Base-by-base conservation (phyloP, 1,284 basidiomycete species). In the Pterula multifida region DNA sequence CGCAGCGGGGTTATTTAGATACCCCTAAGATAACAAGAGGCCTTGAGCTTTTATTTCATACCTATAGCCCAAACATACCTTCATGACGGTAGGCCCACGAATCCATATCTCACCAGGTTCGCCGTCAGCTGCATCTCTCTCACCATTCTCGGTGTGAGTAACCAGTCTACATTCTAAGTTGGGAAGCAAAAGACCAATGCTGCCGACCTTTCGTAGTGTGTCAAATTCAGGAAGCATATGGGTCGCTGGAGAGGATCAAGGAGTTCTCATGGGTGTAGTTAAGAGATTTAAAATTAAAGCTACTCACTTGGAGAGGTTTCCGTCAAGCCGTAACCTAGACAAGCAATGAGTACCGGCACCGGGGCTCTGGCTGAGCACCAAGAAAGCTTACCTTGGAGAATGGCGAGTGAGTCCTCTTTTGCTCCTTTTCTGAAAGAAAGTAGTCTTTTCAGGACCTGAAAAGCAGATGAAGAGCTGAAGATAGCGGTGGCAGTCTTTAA, bases 81-180 rank as follows among this genome's bases (percentile, higher is more conserved):
- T 90, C 87, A 91, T 91, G 49, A 92, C 71, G 2, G 69, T 78
- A 0, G 85, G 83, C 0, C 90, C 89, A 48, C 79, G 71, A 3
- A 91, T 55, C 84, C 88, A 91, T 6, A 95, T 60, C 63, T 95
- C 91, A 2, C 92, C 91, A 0, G 76, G 65, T 53, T 79, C 66
- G 1, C 72, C 70, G 54, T 74, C 70, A 2, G 67, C 61, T 21
- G 73, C 73, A 12, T 79, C 80, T 26, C 76, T 66, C 17, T 70
- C 68, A 22, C 70, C 68, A 15, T 71, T 78, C 1, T 76, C 76
- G 3, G 72, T 70, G 53, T 79, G 72, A 0, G 71, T 71, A 17
- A 95, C 81, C 13, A 97, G 63, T 3, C 88, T 75, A 0, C 82
- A 80, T 60, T 92, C 78, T 24, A 92, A 73, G 54, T 88, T 89